Evolutionary conservation across 1,284 basidiomycete species (phyloP), one percentile per base, ranked within the genome.

Genomic region (Rhodotorula sp.): DNA sequence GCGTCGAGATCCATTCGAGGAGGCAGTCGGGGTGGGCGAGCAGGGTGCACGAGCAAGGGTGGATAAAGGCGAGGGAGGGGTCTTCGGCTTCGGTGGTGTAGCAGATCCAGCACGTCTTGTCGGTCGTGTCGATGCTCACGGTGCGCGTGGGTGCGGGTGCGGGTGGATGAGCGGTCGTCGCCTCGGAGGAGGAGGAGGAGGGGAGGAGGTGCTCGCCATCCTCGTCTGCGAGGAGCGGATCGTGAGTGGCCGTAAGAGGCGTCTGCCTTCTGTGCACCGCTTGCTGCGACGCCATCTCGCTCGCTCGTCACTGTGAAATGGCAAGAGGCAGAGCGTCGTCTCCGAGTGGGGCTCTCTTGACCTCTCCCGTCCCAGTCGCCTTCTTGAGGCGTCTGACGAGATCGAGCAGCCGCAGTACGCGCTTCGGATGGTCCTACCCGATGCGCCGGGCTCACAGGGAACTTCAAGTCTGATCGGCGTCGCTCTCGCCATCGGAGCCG

Each of bases 401-500:
- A 8, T 43, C 10, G 10, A 43, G 10, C 10, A 29, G 52, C 52
- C 26, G 54, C 54, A 29, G 26, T 1, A 23, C 51, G 21, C 20
- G 20, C 15, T 4, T 26, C 21, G 51, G 21, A 56, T 56, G 54
- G 54, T 56, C 54, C 26, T 15, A 0, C 54, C 26, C 26, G 54
- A 56, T 29, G 26, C n/a, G 15, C 54, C 54, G 54, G 15, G 18
- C 20, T 31, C 23, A 21, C 58, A 58, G 14, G 64, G 63, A 3
- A 68, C 70, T 3, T 58, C 67, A 6, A 68, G 89, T 4, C 83
- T 88, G 77, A 89, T 92, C 71, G 94, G 94, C 48, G 94, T 97
- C 58, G 85, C 86, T 18, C 88, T 95, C 64, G 90, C 93, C 6
- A 87, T 96, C 64, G 85, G 86, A 2, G 94, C 93, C 60, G 97